phyloP scores from a whole-genome alignment of 495 filamentous ascomycete genomes.

The Penicillium verhagenii region DNA sequence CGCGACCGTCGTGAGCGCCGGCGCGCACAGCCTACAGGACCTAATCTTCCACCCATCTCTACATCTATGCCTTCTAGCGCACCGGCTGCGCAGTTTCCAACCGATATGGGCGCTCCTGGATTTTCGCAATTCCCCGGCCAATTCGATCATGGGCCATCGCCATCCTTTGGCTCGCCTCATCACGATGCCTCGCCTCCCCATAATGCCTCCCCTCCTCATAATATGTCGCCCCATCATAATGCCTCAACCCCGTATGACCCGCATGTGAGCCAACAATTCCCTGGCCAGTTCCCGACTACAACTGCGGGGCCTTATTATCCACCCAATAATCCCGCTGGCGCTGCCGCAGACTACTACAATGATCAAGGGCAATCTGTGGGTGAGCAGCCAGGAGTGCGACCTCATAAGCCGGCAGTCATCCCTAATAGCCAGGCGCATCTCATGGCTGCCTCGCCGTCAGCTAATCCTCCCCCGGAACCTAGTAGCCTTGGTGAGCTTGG shows the following conservation, averaged over 20 bases:
- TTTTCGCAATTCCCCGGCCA: conserved; percentile 49
- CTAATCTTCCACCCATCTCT: conserved; percentile 28
- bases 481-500: conserved; percentile 50
- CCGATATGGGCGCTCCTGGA: conserved; percentile 39
- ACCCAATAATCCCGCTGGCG: conserved; percentile 53
- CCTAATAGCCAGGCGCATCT: conserved; percentile 50
- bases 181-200: conserved; percentile 24
- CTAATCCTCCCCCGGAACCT: conserved; percentile 51
- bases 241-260: conserved; percentile 38
- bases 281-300: conserved; percentile 52
- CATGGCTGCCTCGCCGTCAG: conserved; percentile 46
- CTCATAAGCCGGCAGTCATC: conserved; percentile 52
- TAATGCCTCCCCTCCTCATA: conserved; percentile 22
- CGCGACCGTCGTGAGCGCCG: conserved; percentile 29
- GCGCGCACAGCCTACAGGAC: conserved; percentile 37
- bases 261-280: conserved; percentile 58
- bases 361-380: conserved; percentile 63
- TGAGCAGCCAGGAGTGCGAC: conserved; percentile 60
- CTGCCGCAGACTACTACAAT: conserved; percentile 66
- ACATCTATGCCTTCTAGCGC: conserved; percentile 23
- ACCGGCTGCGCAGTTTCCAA: conserved; percentile 28
- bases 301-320: conserved; percentile 50
- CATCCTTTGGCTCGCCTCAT: conserved; percentile 16
- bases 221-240: too few species aligned
- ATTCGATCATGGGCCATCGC: conserved; percentile 27